Conservation (phyloP, 345 rosid genomes). For the thale cress (Arabidopsis thaliana) region DNA sequence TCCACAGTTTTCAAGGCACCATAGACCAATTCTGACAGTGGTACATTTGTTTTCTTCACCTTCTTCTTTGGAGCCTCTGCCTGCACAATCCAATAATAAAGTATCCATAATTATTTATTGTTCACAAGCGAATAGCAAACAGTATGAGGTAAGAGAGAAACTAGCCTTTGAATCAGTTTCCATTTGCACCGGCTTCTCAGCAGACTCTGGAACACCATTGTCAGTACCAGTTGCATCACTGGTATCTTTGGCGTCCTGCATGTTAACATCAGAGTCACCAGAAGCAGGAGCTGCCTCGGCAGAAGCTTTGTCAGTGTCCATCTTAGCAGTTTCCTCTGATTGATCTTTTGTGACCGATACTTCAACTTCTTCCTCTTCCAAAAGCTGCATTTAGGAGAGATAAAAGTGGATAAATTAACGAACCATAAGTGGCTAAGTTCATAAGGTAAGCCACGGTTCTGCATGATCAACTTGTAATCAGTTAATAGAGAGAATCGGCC, state of each 20-base stretch:
- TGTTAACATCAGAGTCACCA: constrained; percentile 69
- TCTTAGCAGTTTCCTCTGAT: constrained; percentile 58
- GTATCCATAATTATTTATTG: not conserved
- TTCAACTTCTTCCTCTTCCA: constrained; percentile 93
- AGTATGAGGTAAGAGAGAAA: constrained; percentile 14
- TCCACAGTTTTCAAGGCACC: constrained; percentile 76
- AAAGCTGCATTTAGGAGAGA: constrained; percentile 57
- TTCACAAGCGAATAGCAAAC: constrained; percentile 5
- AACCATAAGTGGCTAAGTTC: not conserved
- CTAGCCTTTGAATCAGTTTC: constrained; percentile 81
- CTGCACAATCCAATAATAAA: constrained; percentile 43
- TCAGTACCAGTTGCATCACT: constrained; percentile 61
- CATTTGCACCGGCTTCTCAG: constrained; percentile 79
- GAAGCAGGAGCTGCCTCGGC: constrained; percentile 53
- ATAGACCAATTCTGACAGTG: constrained; percentile 73
- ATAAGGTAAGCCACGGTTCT: not conserved
- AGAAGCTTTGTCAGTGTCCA: constrained; percentile 60
- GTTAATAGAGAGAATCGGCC: not conserved
- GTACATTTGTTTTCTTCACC: constrained; percentile 85
- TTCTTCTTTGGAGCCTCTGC: constrained; percentile 88
- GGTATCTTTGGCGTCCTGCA: constrained; percentile 79
- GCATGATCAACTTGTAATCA: not conserved
- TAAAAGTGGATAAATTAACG: not conserved
- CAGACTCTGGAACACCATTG: constrained; percentile 76
- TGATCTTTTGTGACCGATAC: constrained; percentile 75